Conservation (phyloP, 2,329 filamentous ascomycete species). For the Cadophora luteo-olivacea region DNA sequence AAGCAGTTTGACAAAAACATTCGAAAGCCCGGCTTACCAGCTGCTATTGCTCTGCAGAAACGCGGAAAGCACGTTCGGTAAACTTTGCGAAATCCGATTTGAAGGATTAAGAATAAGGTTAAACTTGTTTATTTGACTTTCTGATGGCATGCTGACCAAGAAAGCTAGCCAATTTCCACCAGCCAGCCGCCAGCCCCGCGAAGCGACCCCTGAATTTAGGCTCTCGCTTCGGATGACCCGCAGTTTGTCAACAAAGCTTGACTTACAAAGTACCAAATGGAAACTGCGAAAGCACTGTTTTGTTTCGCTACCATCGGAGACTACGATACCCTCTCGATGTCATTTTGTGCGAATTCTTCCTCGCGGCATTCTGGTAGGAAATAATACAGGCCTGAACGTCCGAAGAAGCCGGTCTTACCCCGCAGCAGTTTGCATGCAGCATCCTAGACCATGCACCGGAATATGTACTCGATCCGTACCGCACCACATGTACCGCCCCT, state of each 20-base stretch:
- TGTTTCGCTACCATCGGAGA: neutral
- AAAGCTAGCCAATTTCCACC: neutral
- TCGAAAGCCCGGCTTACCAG: neutral
- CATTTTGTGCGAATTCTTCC: neutral
- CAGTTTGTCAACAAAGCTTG: neutral
- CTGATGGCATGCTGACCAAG: neutral
- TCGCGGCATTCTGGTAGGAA: neutral
- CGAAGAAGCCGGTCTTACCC: neutral
- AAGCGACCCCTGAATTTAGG: neutral
- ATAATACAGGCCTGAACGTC: no score
- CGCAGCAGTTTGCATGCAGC: neutral
- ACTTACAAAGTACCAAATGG: neutral
- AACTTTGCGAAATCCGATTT: neutral
- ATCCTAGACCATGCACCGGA: slow-evolving; percentile 10
- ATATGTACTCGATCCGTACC: slow-evolving; percentile 1
- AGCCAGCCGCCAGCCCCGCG: neutral
- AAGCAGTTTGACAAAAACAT: no score
- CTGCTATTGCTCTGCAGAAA: neutral
- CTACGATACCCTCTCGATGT: neutral
- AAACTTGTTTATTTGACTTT: neutral
- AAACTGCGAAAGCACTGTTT: neutral
- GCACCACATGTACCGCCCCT: neutral
- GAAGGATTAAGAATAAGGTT: neutral
- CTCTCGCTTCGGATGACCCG: neutral
- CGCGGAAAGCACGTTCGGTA: neutral